Conservation (phyloP, 805 yeast genomes). For the Saturnispora zaruensis region DNA sequence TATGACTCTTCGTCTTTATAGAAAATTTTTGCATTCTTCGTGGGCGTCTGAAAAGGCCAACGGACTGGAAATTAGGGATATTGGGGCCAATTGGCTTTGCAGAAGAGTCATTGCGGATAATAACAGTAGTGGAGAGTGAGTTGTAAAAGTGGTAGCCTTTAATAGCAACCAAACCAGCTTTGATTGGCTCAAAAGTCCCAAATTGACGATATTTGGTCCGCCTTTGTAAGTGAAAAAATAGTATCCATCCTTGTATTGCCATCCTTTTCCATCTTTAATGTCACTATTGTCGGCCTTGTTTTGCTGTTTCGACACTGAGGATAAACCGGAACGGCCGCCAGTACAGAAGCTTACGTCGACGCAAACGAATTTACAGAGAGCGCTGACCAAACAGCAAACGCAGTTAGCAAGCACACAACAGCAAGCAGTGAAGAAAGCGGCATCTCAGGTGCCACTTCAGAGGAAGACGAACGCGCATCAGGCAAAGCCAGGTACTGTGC, state of each 20-base stretch:
- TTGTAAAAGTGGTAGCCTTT: neutral
- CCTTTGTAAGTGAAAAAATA: neutral
- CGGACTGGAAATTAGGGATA: neutral
- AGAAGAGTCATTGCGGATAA: neutral
- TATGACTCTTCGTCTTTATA: neutral
- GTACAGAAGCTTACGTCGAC: conserved; percentile 20
- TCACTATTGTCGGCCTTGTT: conserved; percentile 28
- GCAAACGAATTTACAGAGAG: conserved; percentile 30
- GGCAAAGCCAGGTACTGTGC: neutral
- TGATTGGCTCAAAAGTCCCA: neutral
- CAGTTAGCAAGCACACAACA: conserved; percentile 9
- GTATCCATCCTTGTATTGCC: neutral
- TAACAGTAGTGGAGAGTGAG: neutral
- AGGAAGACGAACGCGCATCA: neutral
- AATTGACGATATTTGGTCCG: neutral
- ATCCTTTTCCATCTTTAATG: conserved; percentile 17
- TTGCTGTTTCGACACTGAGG: conserved; percentile 30
- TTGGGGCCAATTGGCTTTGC: neutral
- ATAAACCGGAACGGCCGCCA: conserved; percentile 24
- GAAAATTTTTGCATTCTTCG: neutral
- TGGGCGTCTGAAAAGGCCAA: neutral
- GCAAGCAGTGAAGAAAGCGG: neutral
- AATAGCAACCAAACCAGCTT: neutral
- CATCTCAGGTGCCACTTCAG: neutral
- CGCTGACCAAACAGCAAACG: conserved; percentile 21